phyloP scores from a whole-genome alignment of 176 grass and related monocot genomes.

The Zizania latifolia region DNA sequence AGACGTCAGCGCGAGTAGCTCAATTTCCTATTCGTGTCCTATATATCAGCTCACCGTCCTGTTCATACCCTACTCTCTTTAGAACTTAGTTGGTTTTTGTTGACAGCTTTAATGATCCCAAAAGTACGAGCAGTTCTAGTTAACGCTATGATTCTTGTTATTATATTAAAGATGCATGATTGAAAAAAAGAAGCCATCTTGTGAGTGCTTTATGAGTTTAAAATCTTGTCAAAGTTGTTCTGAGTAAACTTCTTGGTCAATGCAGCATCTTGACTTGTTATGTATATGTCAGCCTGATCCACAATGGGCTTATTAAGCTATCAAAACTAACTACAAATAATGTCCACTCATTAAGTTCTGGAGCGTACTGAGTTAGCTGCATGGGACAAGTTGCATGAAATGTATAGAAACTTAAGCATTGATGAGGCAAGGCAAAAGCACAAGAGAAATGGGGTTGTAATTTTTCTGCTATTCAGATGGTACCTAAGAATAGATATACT shows the following conservation, averaged over 20 bases:
- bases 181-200: background rate
- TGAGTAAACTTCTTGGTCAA: background rate
- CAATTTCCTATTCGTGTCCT: slow-evolving; percentile 1
- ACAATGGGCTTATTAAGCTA: background rate
- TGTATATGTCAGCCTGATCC: slow-evolving; percentile 13
- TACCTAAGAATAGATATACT: slow-evolving; percentile 23
- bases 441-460: background rate
- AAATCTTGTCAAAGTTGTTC: background rate
- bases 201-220: background rate
- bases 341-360: background rate
- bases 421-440: background rate
- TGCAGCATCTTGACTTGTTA: background rate
- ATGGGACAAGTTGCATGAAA: background rate
- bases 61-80: background rate
- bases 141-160: background rate
- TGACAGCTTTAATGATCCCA: slow-evolving; percentile 11
- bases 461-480: slow-evolving; percentile 12
- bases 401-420: slow-evolving; percentile 8
- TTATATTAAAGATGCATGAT: background rate
- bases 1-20: background rate
- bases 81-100: background rate
- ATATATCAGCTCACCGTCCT: background rate
- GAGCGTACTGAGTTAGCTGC: background rate
- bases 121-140: background rate
- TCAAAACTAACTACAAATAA: background rate